Conservation (phyloP, 2,329 filamentous ascomycete species). For the Esteya vermicola region DNA sequence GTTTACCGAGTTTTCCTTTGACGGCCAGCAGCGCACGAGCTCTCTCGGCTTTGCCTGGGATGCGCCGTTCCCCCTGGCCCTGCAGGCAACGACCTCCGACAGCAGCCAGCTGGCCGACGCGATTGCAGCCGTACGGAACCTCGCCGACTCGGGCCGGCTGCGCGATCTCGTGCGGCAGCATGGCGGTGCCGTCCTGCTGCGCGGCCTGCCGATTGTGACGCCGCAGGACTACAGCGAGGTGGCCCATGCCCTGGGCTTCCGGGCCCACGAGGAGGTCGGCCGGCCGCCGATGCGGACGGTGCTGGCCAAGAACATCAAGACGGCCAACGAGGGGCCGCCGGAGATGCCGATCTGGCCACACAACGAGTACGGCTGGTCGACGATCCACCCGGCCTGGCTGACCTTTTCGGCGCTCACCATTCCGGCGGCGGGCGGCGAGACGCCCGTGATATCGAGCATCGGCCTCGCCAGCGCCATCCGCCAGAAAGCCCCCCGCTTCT, state of each 20-base stretch:
- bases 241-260: conserved; percentile 15
- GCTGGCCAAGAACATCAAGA: conserved; percentile 14
- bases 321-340: conserved; percentile 16
- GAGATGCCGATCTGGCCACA: conserved; percentile 13
- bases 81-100: background rate
- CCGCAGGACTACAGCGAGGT: conserved; percentile 14
- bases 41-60: background rate
- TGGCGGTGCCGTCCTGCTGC: conserved; percentile 13
- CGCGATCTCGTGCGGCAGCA: conserved; percentile 6
- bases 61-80: background rate
- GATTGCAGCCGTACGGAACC: background rate
- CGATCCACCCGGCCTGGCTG: conserved; percentile 14
- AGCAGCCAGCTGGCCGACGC: background rate
- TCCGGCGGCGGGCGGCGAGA: conserved; percentile 10
- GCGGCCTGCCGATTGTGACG: conserved; percentile 10
- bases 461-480: conserved; percentile 11
- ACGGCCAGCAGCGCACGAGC: background rate
- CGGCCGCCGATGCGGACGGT: conserved; percentile 14
- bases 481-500: conserved; percentile 11
- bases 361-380: conserved; percentile 14
- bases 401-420: conserved; percentile 13
- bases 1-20: conserved; percentile 2
- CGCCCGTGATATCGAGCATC: conserved; percentile 13
- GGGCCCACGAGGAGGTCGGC: conserved; percentile 14
- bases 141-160: background rate